Evolutionary conservation across 148 eudicot species (phyloP), one percentile per base, ranked within the genome.

Genomic region (Rhododendron simsii): DNA sequence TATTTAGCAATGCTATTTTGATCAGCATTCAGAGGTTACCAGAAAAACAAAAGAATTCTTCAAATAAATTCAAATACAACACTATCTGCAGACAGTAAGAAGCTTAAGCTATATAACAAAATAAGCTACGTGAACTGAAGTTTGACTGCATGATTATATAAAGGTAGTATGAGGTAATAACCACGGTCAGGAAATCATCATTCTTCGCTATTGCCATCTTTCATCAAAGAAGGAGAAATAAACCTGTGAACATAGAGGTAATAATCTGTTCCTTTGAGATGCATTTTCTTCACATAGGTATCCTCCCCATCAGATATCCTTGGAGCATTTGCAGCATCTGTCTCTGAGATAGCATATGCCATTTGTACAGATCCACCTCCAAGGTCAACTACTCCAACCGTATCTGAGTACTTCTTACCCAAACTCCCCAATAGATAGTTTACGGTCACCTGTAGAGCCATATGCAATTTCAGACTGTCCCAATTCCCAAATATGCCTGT

Each of bases 311-410:
- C 87, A 78, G 94, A 90, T 74, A 91, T 78, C 88, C 83, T 92
- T 83, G 98, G 98, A 85, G 98, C 96, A 85, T 97, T 95, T 4
- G 89, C 95, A 89, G 98, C 99, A 91, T 94, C 98, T 61, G 88
- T 87, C 74, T 92, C 96, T 81, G 98, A 90, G 87, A 97, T 95
- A 44, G 99, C 98, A 94, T 97, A 97, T 53, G 99, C 99, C 99
- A 97, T 97, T 88, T 97, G 99, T 88, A 97, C 99, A 86, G 99
- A 97, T 87, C 99, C 99, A 86, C 99, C 99, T 55, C 99, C 99
- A 86, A 97, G 99, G 90, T 97, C 99, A 91, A 97, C 98, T 82
- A 97, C 99, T 81, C 99, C 99, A 88, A 97, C 99, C 81, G 99
- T 97, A 80, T 83, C 41, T 5, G 95, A 85, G 88, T 93, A 97